Base-by-base conservation (phyloP, 2,329 filamentous ascomycete genomes). In the Aspergillus tamarii region DNA sequence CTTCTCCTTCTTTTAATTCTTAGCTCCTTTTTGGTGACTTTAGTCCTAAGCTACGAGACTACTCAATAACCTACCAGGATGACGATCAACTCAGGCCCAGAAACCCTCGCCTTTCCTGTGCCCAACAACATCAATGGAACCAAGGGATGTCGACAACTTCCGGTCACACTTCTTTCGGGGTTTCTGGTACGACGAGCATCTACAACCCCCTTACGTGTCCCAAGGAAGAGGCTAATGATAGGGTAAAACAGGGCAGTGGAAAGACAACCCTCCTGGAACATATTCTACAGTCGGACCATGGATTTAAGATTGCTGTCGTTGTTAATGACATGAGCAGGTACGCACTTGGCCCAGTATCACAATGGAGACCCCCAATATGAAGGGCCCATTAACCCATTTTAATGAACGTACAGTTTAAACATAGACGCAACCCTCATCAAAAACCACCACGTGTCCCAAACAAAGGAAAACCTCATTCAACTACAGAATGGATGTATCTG, bases 401-500 rank as follows among this genome's bases (percentile, higher is more conserved):
- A 10, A 60, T 23, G 8, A 16, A 19, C 9, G 8, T 30, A 0
- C 32, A 86, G 85, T 0, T 79, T 90, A 57, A 91, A 91, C 67
- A 86, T 91, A 67, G 88, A 91, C 62, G 88, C 88, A 0, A 82
- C 86, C 6, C 77, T 89, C 0, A 86, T 90, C 52, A 84, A 84
- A 19, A 80, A 85, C 1, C 83, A 88, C 69, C 83, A 82, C 28
- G 76, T 89, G 41, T 85, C 84, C 2, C 84, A 85, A 66, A 86
- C 85, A 0, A 79, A 88, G 45, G 87, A 90, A 67, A 89, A 90
- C 66, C 82, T 91, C 36, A 86, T 91, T 19, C 85, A 88, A 11
- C 82, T 91, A 60, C 88, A 91, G 70, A 91, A 91, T 65, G 89
- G 90, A 11, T 92, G 90, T 67, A 93, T 93, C 70, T 93, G 90